Base-by-base conservation (phyloP, 2,329 filamentous ascomycete species). In the Venturia carpophila region DNA sequence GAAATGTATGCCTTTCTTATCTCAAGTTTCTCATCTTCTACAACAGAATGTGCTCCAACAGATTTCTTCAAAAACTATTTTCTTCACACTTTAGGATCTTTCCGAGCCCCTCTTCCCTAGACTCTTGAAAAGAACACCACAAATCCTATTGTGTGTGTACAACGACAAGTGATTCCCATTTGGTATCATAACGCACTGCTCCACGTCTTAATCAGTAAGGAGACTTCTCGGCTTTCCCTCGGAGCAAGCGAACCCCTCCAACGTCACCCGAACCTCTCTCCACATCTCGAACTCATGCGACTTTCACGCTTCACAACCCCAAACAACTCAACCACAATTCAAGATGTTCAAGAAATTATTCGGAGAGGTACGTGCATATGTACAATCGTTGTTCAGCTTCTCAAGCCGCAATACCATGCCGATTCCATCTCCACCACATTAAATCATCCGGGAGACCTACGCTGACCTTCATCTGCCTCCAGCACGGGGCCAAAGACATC, bases 401-500 rank as follows among this genome's bases (percentile, higher is more conserved):
- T 17, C 17, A 47, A 47, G 19, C 7, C 11, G n/a, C 65, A 67
- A 67, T 64, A 58, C 6, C 65, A 30, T 43, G 45, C 64, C 64
- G 24, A 42, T 7, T 49, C 21, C 62, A 70, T 21, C n/a, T 17
- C 5, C 1, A 21, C 15, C n/a, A 27, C 60, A 13, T n/a, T 15
- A 21, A 43, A 47, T 24, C 41, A 13, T 1, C 19, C 42, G 34
- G 27, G 41, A 60, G 37, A 15, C 39, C n/a, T 13, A n/a, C 15
- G 19, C 43, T 30, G 34, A 45, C 24, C 37, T 47, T 42, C 42
- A 58, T 45, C n/a, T 34, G 3, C 39, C 30, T 65, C 27, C 52
- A 79, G 79, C 73, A 75, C 62, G 79, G 78, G 70, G 75, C 76
- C 68, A 81, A 80, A 72, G 92, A 97, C 80, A 90, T 96, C 70